Evolutionary conservation across 352 stramenopile genomes (phyloP).

Genomic region (Globisporangium nodosum): DNA sequence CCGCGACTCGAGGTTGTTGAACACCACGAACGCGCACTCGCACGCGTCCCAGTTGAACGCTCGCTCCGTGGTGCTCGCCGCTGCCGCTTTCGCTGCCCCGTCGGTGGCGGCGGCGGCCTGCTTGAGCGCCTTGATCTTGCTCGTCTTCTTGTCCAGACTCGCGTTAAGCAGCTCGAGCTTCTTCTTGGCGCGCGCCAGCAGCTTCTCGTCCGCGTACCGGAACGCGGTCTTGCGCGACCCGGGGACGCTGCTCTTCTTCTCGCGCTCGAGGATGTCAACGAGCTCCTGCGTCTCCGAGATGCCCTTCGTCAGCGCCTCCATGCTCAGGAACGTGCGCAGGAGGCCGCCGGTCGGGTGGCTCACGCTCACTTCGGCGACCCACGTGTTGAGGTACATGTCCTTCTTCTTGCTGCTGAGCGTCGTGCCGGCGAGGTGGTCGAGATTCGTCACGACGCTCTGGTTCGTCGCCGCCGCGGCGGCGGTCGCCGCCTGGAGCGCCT

Average conservation of each 20-base stretch:
- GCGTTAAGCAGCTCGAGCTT: slow-evolving; percentile 25
- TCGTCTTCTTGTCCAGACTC: slow-evolving; percentile 44
- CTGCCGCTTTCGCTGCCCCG: slow-evolving; percentile 8
- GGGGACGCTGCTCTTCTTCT: slow-evolving; percentile 24
- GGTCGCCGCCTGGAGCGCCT: slow-evolving; percentile 14
- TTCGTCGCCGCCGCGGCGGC: slow-evolving; percentile 11
- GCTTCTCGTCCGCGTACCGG: slow-evolving; percentile 26
- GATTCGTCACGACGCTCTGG: slow-evolving; percentile 44
- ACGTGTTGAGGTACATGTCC: slow-evolving; percentile 71
- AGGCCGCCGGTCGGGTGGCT: slow-evolving; percentile 68
- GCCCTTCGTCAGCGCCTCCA: slow-evolving; percentile 56
- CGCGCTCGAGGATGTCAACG: slow-evolving; percentile 39
- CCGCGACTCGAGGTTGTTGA: slow-evolving; percentile 81
- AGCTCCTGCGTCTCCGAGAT: slow-evolving; percentile 55
- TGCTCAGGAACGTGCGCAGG: slow-evolving; percentile 61
- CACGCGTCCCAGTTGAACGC: slow-evolving; percentile 58
- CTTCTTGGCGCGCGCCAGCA: slow-evolving; percentile 27
- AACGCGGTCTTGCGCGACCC: slow-evolving; percentile 26
- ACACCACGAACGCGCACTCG: slow-evolving; percentile 83
- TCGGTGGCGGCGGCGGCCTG: slow-evolving; percentile 10
- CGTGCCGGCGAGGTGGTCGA: slow-evolving; percentile 53
- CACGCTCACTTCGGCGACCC: slow-evolving; percentile 84
- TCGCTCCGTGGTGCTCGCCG: slow-evolving; percentile 21
- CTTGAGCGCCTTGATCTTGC: slow-evolving; percentile 64
- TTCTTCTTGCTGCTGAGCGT: slow-evolving; percentile 26